phyloP scores from a whole-genome alignment of 176 grass and related monocot genomes.

The Avena eriantha region DNA sequence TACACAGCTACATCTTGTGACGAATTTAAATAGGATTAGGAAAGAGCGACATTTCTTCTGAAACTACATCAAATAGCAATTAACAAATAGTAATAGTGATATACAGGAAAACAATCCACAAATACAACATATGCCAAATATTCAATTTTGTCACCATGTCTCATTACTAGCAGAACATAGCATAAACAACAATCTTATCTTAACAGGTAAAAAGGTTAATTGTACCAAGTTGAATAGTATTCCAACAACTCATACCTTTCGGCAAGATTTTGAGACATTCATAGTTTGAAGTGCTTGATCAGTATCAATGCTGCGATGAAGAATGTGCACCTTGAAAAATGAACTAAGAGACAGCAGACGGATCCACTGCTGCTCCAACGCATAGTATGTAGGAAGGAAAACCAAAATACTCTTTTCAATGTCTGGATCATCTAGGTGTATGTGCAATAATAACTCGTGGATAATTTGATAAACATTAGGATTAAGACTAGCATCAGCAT shows the following conservation, averaged over 20 bases:
- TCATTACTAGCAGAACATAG: not conserved
- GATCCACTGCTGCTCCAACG: slow-evolving; percentile 89
- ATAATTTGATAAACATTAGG: slow-evolving; percentile 69
- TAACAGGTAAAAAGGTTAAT: slow-evolving; percentile 19
- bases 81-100: slow-evolving; percentile 34
- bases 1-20: not conserved
- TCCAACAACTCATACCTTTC: slow-evolving; percentile 59
- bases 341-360: slow-evolving; percentile 52
- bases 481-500: slow-evolving; percentile 66
- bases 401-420: slow-evolving; percentile 90
- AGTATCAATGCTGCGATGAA: slow-evolving; percentile 89
- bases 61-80: slow-evolving; percentile 20
- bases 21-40: slow-evolving; percentile 8
- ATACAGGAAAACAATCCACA: slow-evolving; percentile 24
- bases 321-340: slow-evolving; percentile 83
- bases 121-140: not conserved
- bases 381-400: slow-evolving; percentile 93
- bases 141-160: not conserved
- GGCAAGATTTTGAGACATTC: slow-evolving; percentile 61
- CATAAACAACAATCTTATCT: not conserved
- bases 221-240: slow-evolving; percentile 29
- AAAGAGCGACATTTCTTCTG: slow-evolving; percentile 30
- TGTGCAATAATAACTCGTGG: slow-evolving; percentile 70
- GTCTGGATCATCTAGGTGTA: slow-evolving; percentile 71
- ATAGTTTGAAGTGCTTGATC: slow-evolving; percentile 88